A percentile compares a stretch with the other conserved stretches of the same genome.
phyloP scores from a whole-genome alignment of 371 early-diverging fungal species.

The Catenaria anguillulae region DNA sequence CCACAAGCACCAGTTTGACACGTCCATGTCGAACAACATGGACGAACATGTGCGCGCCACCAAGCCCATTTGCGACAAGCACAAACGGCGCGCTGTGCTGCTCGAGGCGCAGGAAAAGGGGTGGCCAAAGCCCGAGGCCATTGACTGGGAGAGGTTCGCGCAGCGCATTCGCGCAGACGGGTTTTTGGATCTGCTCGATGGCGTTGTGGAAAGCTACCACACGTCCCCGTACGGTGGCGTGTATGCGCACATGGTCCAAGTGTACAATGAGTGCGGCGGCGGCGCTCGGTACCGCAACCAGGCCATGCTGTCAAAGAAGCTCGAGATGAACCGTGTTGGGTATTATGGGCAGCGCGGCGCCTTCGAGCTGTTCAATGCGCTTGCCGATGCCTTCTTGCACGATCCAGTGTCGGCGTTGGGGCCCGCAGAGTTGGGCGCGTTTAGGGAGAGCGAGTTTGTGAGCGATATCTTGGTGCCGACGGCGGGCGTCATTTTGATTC shows the following conservation, averaged over 20 bases:
- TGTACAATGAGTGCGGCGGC: not conserved
- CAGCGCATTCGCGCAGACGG: not conserved
- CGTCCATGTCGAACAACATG: not conserved
- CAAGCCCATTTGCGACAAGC: not conserved
- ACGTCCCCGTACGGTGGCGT: no score
- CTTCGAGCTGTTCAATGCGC: not conserved
- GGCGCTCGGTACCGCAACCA: not conserved
- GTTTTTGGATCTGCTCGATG: not conserved
- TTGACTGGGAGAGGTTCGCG: not conserved
- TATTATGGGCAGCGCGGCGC: not conserved
- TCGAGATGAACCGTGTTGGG: not conserved
- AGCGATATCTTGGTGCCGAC: not conserved
- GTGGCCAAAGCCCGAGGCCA: not conserved
- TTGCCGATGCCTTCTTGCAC: not conserved
- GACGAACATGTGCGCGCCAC: no score
- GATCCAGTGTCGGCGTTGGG: not conserved
- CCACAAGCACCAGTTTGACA: not conserved
- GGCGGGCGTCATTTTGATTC: not conserved
- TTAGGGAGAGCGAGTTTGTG: not conserved
- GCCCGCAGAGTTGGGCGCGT: not conserved
- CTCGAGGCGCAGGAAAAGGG: not conserved
- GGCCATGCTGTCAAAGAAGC: no score
- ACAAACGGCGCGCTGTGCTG: not conserved
- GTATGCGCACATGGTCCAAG: not conserved
- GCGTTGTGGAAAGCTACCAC: not conserved